Evolutionary conservation across 176 grass and related monocot species (phyloP).

Genomic region (Triticum timopheevii): DNA sequence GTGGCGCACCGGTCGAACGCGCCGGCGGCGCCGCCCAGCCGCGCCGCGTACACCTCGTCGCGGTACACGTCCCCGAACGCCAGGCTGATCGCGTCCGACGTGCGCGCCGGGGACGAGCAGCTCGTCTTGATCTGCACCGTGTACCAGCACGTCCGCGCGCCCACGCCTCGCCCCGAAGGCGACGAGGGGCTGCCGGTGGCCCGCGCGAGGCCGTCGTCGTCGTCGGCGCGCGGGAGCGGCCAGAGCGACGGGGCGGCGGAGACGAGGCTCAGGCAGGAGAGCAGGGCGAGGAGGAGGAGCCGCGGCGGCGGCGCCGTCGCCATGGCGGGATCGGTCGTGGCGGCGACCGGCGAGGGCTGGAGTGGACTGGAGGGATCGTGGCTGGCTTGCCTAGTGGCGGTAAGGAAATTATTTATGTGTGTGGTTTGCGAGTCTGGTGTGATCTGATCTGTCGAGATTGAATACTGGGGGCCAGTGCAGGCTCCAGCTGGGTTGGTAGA

Average conservation of each 20-base stretch:
- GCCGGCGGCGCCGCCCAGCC: slow-evolving; percentile 37
- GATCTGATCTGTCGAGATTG: not conserved
- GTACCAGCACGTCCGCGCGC: slow-evolving; percentile 48
- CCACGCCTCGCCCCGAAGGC: not conserved
- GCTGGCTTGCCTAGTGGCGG: not conserved
- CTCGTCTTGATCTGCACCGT: slow-evolving; percentile 85
- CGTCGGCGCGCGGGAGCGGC: not conserved
- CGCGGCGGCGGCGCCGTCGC: not conserved
- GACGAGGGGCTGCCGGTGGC: not conserved
- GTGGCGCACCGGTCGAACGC: slow-evolving; percentile 78
- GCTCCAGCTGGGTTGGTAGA: not conserved
- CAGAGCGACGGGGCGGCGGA: not conserved
- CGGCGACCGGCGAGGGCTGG: not conserved
- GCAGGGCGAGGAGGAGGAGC: slow-evolving; percentile 11
- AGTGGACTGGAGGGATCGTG: not conserved
- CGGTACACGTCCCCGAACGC: slow-evolving; percentile 74
- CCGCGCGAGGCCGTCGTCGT: not conserved
- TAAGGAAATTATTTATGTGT: not conserved
- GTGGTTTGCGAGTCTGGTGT: not conserved
- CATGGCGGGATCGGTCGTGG: slow-evolving; percentile 15
- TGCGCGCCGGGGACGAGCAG: slow-evolving; percentile 56
- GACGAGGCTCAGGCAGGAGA: not conserved
- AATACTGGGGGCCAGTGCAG: not conserved
- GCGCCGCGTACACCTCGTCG: slow-evolving; percentile 76
- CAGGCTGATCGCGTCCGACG: slow-evolving; percentile 57